These are phyloP conservation scores for Fusarium sp. DNA, from an alignment of 2,329 filamentous ascomycete species.

Conservation along the genomic window DNA sequence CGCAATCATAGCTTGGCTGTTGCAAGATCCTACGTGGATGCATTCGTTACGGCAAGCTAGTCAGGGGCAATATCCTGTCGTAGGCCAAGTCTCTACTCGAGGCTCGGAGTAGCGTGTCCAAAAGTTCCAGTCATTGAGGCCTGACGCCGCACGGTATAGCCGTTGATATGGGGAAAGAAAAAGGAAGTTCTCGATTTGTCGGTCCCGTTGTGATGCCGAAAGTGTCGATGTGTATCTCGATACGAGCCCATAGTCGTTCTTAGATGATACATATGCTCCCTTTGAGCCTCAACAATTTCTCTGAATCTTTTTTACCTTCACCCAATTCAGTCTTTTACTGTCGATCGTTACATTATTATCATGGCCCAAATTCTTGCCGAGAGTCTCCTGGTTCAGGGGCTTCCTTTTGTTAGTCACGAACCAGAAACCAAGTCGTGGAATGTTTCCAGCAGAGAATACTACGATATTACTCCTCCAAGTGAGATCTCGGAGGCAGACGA, in stretches of 20 bases:
- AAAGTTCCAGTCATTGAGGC: slow-evolving; percentile 20
- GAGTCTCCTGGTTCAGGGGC: slow-evolving; percentile 38
- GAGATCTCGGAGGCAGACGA: slow-evolving; percentile 48
- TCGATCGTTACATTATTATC: slow-evolving; percentile 45
- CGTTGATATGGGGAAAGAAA: slow-evolving; percentile 27
- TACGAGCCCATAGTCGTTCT: slow-evolving; percentile 19
- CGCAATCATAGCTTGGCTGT: slow-evolving; percentile 11
- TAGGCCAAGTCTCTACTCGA: slow-evolving; percentile 24
- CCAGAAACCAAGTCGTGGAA: slow-evolving; percentile 42
- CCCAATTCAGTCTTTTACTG: slow-evolving; percentile 40
- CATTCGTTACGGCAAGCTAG: slow-evolving; percentile 25
- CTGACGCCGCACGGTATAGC: slow-evolving; percentile 27
- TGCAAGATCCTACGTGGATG: slow-evolving; percentile 22
- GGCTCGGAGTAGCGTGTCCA: slow-evolving; percentile 12
- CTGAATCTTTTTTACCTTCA: slow-evolving; percentile 12
- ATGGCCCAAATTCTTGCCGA: slow-evolving; percentile 46
- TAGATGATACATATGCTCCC: slow-evolving; percentile 41
- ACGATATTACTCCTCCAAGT: slow-evolving; percentile 52
- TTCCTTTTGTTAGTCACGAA: slow-evolving; percentile 40
- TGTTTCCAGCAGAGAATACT: slow-evolving; percentile 44
- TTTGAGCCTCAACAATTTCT: slow-evolving; percentile 26
- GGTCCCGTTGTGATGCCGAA: slow-evolving; percentile 19
- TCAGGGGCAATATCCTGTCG: slow-evolving; percentile 24
- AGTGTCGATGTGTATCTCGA: slow-evolving; percentile 14
- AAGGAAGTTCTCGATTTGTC: slow-evolving; percentile 22